Conservation (phyloP, 768 basidiomycete species). For the Suillus hirtellus region DNA sequence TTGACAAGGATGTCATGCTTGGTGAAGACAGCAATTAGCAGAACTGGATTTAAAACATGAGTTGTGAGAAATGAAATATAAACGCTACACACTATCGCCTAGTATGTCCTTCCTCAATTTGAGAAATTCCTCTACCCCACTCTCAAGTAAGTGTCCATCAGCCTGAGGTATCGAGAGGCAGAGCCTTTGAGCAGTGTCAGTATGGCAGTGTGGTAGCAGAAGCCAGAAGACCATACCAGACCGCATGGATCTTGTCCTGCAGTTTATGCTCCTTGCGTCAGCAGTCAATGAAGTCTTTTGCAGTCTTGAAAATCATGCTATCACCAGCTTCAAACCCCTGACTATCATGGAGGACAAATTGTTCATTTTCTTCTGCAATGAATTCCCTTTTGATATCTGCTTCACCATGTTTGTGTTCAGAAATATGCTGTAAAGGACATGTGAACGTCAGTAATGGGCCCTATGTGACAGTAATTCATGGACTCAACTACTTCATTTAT, state of each 20-base stretch:
- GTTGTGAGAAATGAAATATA: neutral
- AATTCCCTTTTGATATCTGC: constrained; percentile 17
- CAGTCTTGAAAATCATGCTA: neutral
- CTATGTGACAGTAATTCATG: neutral
- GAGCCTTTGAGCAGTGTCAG: neutral
- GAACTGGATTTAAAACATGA: constrained; percentile 4
- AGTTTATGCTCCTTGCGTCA: constrained; percentile 13
- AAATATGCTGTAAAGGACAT: constrained; percentile 4
- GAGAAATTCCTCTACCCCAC: constrained; percentile 5
- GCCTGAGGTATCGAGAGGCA: constrained; percentile 12
- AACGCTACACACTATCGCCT: constrained; percentile 5
- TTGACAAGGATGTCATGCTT: constrained; percentile 8
- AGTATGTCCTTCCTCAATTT: constrained; percentile 6
- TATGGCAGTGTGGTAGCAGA: neutral
- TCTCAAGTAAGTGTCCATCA: constrained; percentile 11
- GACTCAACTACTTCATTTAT: constrained; percentile 11
- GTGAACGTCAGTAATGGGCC: neutral
- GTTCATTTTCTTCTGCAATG: constrained; percentile 15
- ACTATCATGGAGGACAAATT: constrained; percentile 22
- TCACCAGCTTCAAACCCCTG: constrained; percentile 18
- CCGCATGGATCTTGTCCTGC: constrained; percentile 17
- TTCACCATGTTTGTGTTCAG: constrained; percentile 11
- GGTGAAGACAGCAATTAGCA: constrained; percentile 13
- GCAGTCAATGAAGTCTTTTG: constrained; percentile 14
- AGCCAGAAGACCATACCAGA: constrained; percentile 14